Conservation (phyloP, 2,329 filamentous ascomycete genomes). For the Taxawa tesnikishii region DNA sequence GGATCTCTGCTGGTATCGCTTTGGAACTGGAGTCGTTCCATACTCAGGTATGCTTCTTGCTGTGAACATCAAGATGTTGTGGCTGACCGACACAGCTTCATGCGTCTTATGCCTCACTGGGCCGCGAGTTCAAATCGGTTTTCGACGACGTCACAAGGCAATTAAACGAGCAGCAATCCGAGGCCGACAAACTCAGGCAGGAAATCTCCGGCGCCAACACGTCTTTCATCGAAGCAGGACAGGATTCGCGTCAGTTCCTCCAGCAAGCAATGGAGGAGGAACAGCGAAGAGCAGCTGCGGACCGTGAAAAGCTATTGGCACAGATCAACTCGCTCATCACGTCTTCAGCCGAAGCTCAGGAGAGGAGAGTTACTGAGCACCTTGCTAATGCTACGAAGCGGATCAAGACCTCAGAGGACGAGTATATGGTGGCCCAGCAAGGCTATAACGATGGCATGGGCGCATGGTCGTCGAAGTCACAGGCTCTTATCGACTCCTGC, state of each 20-base stretch:
- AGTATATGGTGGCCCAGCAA: slow-evolving; percentile 43
- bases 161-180: slow-evolving; percentile 61
- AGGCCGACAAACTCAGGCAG: slow-evolving; percentile 59
- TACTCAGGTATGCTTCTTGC: too few relatives aligned
- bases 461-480: slow-evolving; percentile 58
- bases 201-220: slow-evolving; percentile 61
- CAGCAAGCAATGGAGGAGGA: slow-evolving; percentile 65
- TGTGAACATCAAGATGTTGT: too few relatives aligned
- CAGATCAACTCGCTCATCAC: slow-evolving; percentile 72
- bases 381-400: slow-evolving; percentile 50
- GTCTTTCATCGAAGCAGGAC: slow-evolving; percentile 56
- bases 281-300: slow-evolving; percentile 55
- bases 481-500: slow-evolving; percentile 57
- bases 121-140: slow-evolving; percentile 71
- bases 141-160: slow-evolving; percentile 73
- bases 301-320: slow-evolving; percentile 59
- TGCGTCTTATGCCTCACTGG: slow-evolving; percentile 69
- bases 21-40: slow-evolving; percentile 79
- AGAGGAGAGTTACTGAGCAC: slow-evolving; percentile 54
- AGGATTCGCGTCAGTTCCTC: slow-evolving; percentile 52
- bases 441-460: slow-evolving; percentile 62
- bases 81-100: too few relatives aligned
- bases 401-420: slow-evolving; percentile 34
- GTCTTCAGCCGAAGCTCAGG: slow-evolving; percentile 60
- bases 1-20: slow-evolving; percentile 80